Evolutionary conservation across 2,329 filamentous ascomycete species (phyloP).

Genomic region (Scopulariopsis brevicaulis): DNA sequence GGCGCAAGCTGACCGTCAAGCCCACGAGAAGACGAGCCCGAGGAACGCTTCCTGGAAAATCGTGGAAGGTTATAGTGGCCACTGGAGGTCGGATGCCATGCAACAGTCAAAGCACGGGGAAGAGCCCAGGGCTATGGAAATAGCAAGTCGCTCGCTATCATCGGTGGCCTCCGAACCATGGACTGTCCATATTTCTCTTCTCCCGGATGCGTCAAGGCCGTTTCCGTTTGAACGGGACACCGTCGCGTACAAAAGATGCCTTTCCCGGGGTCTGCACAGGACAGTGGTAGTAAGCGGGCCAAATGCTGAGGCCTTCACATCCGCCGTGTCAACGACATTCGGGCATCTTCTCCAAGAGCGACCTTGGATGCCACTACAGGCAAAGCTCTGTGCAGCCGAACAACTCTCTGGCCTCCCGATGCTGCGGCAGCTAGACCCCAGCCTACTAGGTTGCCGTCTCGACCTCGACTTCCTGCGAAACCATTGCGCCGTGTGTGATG

Average conservation of each 20-base stretch:
- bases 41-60: neutral
- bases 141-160: neutral
- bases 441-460: conserved; percentile 27
- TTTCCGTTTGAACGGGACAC: conserved; percentile 53
- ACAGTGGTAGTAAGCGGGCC: conserved; percentile 41
- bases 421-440: conserved; percentile 38
- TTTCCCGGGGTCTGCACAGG: conserved; percentile 47
- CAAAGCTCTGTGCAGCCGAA: conserved; percentile 43
- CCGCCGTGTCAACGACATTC: conserved; percentile 38
- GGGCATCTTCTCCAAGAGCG: conserved; percentile 34
- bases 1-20: neutral
- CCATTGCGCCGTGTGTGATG: conserved; percentile 44
- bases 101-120: neutral
- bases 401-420: conserved; percentile 44
- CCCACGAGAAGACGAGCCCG: neutral
- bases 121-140: neutral
- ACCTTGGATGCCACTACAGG: conserved; percentile 46
- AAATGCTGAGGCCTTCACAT: conserved; percentile 34
- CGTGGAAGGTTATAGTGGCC: neutral
- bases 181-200: conserved; percentile 49
- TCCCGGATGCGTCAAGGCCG: conserved; percentile 39
- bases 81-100: neutral
- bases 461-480: conserved; percentile 38
- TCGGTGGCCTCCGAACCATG: conserved; percentile 27
- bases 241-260: conserved; percentile 46